These are phyloP conservation scores for Aspergillus quadrilineatus DNA, from an alignment of 2,329 filamentous ascomycete genomes.

Conservation along the genomic window DNA sequence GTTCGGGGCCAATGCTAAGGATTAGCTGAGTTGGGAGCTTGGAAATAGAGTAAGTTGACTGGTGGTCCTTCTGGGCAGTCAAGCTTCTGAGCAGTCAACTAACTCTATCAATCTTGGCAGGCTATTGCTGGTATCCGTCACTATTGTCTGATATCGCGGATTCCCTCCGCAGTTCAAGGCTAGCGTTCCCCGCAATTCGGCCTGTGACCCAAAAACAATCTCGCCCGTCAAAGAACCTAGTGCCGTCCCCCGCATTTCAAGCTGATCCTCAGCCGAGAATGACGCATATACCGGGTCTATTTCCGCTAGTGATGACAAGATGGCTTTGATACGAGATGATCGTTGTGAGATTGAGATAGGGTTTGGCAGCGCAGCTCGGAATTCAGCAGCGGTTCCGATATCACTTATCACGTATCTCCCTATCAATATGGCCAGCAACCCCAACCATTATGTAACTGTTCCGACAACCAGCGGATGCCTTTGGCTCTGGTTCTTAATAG, in stretches of 20 bases:
- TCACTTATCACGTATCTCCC: slow-evolving; percentile 13
- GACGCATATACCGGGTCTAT: not conserved
- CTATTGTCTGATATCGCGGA: not conserved
- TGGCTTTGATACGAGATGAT: not conserved
- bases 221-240: not conserved
- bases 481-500: slow-evolving; percentile 3
- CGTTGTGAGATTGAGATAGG: slow-evolving; percentile 2
- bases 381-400: slow-evolving; percentile 20
- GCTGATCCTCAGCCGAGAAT: not conserved
- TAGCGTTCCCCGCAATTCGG: not conserved
- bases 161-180: not conserved
- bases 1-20: no score
- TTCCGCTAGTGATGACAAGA: not conserved
- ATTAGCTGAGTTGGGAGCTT: no score
- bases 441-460: slow-evolving; percentile 9
- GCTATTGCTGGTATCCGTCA: not conserved
- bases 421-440: slow-evolving; percentile 5
- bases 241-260: not conserved
- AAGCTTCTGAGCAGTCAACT: not conserved
- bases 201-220: not conserved
- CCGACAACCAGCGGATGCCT: not conserved
- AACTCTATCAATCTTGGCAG: not conserved
- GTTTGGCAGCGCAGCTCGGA: slow-evolving; percentile 12
- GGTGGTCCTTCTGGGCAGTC: no score
- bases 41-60: no score